These are phyloP conservation scores for Chenopodium formosanum DNA, from an alignment of 148 eudicot genomes.

Conservation along the genomic window DNA sequence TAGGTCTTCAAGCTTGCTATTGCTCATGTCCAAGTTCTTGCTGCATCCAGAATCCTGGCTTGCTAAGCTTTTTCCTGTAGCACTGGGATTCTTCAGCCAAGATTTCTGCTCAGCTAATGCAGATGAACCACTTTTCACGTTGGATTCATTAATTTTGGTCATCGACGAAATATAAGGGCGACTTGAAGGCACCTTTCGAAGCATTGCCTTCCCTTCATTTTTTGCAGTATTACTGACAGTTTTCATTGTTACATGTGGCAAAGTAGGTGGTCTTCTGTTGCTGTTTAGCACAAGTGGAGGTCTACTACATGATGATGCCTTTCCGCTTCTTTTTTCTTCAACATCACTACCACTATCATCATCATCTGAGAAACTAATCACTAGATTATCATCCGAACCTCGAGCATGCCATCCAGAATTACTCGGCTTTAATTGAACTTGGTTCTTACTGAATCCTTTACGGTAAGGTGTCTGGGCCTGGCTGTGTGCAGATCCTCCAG, in stretches of 20 bases:
- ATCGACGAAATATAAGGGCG: slow-evolving; percentile 39
- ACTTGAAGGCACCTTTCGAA: slow-evolving; percentile 39
- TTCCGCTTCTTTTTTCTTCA: slow-evolving; percentile 37
- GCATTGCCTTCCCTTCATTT: slow-evolving; percentile 31
- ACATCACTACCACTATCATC: slow-evolving; percentile 69
- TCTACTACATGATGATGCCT: slow-evolving; percentile 18
- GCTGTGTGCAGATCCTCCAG: slow-evolving; percentile 27
- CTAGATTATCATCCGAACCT: slow-evolving; percentile 37
- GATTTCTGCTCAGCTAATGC: slow-evolving; percentile 30
- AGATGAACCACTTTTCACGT: slow-evolving; percentile 28
- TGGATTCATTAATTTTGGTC: slow-evolving; percentile 36
- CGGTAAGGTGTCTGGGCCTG: slow-evolving; percentile 26
- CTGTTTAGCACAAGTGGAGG: slow-evolving; percentile 22
- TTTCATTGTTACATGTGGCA: slow-evolving; percentile 32
- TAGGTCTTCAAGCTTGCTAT: slow-evolving; percentile 58
- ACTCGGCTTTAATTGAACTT: slow-evolving; percentile 41
- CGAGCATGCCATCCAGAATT: slow-evolving; percentile 34
- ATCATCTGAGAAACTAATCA: slow-evolving; percentile 71
- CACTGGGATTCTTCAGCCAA: slow-evolving; percentile 29
- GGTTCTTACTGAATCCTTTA: slow-evolving; percentile 41
- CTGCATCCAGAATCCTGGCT: slow-evolving; percentile 33
- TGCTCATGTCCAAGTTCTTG: slow-evolving; percentile 36
- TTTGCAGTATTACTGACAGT: slow-evolving; percentile 22
- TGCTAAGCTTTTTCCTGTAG: slow-evolving; percentile 24
- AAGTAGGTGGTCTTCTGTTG: slow-evolving; percentile 34